Evolutionary conservation across 176 grass and related monocot genomes (phyloP).

Genomic region (Rhynchospora tenuis): DNA sequence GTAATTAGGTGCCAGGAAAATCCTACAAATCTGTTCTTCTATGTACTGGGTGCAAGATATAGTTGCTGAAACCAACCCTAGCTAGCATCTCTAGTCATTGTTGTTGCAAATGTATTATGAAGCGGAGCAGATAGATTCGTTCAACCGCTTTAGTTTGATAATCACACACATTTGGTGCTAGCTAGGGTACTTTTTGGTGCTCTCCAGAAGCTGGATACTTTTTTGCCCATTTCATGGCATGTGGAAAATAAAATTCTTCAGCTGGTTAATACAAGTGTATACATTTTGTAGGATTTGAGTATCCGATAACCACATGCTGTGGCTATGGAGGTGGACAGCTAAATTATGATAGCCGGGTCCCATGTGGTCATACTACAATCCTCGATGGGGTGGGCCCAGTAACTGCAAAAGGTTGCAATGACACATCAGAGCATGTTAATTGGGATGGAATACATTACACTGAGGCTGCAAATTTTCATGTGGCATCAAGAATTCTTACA

Average conservation of each 20-base stretch:
- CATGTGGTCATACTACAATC: slow-evolving; percentile 65
- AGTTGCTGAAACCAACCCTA: neutral
- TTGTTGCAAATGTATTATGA: no score
- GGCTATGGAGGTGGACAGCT: slow-evolving; percentile 80
- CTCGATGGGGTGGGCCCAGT: slow-evolving; percentile 40
- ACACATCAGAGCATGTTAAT: slow-evolving; percentile 65
- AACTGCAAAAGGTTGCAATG: slow-evolving; percentile 75
- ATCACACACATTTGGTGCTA: neutral
- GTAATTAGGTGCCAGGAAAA: neutral
- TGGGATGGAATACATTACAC: slow-evolving; percentile 98
- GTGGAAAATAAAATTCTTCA: neutral
- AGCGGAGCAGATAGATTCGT: no score
- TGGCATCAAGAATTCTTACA: slow-evolving; percentile 76
- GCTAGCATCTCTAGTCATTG: neutral
- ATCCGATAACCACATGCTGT: slow-evolving; percentile 62
- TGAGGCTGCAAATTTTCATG: slow-evolving; percentile 74
- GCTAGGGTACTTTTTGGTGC: no score
- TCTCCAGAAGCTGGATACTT: neutral
- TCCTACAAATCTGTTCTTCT: neutral
- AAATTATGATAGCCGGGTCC: slow-evolving; percentile 71
- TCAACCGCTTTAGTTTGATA: neutral
- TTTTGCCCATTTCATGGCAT: neutral
- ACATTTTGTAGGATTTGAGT: slow-evolving; percentile 61
- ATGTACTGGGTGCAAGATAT: neutral
- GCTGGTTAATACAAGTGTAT: neutral